These are phyloP conservation scores for Entomortierella chlamydospora DNA, from an alignment of 192 early-diverging fungal species.

Conservation along the genomic window DNA sequence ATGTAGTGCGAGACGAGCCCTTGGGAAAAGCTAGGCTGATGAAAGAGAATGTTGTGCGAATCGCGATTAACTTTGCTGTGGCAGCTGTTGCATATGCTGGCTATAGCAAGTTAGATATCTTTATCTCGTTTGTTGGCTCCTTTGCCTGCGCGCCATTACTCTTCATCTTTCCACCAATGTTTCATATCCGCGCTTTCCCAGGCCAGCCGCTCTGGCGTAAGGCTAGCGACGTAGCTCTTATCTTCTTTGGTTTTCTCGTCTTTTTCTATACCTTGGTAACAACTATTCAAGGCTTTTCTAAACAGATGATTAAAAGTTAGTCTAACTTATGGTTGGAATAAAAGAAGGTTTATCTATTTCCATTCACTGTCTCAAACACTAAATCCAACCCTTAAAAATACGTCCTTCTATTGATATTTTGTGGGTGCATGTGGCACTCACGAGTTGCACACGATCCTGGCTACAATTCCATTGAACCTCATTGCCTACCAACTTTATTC, in stretches of 20 bases:
- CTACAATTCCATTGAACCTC: background rate
- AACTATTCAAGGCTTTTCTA: conserved; percentile 60
- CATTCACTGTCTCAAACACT: background rate
- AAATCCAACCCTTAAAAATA: no score
- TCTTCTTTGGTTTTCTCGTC: conserved; percentile 70
- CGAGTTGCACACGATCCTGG: no score
- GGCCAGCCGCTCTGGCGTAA: conserved; percentile 58
- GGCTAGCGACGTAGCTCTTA: conserved; percentile 66
- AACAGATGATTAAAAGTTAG: background rate
- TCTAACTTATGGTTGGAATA: background rate
- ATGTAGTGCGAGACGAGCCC: conserved; percentile 48
- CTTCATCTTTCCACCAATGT: conserved; percentile 90
- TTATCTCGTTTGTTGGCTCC: conserved; percentile 91
- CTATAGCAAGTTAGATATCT: conserved; percentile 83
- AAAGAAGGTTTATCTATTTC: background rate
- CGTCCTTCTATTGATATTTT: no score
- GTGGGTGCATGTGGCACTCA: no score
- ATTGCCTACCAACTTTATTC: background rate
- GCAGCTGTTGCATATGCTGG: conserved; percentile 81
- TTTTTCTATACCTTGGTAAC: conserved; percentile 76
- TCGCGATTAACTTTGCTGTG: conserved; percentile 71
- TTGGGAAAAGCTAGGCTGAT: conserved; percentile 72
- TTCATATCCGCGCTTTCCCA: conserved; percentile 75
- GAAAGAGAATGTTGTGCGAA: conserved; percentile 83
- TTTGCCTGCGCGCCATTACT: conserved; percentile 78